phyloP scores from a whole-genome alignment of 805 yeast species.

The Ogataea haglerorum region DNA sequence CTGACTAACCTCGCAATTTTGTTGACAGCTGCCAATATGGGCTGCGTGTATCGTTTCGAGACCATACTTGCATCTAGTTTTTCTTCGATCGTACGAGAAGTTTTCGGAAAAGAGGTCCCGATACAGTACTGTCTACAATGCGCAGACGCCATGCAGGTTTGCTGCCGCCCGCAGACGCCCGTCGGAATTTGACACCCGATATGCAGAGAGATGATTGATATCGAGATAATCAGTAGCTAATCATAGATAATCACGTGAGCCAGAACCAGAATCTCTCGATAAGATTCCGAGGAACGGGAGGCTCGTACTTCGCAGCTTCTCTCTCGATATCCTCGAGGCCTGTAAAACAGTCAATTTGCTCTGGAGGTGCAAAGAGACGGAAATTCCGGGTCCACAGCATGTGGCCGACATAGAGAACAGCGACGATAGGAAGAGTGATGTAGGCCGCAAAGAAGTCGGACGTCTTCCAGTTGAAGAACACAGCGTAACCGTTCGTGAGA shows the following conservation, averaged over 20 bases:
- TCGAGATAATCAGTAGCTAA: neutral
- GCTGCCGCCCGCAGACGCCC: no score
- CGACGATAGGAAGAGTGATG: slow-evolving; percentile 57
- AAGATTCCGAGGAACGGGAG: slow-evolving; percentile 38
- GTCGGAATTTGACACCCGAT: no score
- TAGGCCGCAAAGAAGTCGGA: slow-evolving; percentile 70
- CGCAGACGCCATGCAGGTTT: neutral
- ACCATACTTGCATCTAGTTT: no score
- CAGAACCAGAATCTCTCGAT: slow-evolving; percentile 47
- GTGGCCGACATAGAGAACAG: slow-evolving; percentile 56
- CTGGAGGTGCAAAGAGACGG: slow-evolving; percentile 47
- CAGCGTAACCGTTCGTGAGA: slow-evolving; percentile 71
- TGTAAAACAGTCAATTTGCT: slow-evolving; percentile 56
- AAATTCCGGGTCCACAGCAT: slow-evolving; percentile 44
- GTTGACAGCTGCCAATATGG: neutral
- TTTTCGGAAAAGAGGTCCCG: no score
- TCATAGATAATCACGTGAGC: slow-evolving; percentile 18
- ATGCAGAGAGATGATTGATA: no score
- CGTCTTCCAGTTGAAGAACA: slow-evolving; percentile 53
- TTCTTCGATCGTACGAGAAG: no score
- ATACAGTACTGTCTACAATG: neutral
- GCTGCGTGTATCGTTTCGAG: no score
- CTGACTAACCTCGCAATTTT: slow-evolving; percentile 14
- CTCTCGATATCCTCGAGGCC: slow-evolving; percentile 62
- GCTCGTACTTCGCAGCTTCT: slow-evolving; percentile 40